phyloP scores from a whole-genome alignment of 306 rosid species.

The Betula pendula region DNA sequence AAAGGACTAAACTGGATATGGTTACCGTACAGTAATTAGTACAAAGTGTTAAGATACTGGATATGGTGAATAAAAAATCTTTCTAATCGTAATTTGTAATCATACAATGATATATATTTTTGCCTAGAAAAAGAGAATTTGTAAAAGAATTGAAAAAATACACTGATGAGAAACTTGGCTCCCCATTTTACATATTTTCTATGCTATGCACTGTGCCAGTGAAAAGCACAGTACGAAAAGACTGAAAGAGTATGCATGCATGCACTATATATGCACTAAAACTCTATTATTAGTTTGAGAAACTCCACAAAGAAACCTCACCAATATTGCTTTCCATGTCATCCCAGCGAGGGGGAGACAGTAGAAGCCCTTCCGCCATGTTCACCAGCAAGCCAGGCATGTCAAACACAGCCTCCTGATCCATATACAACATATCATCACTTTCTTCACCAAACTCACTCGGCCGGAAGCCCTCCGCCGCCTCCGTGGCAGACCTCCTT shows the following conservation, averaged over 20 bases:
- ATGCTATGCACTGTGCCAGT: too few species aligned
- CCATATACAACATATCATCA: constrained; percentile 17
- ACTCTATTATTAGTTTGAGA: neutral
- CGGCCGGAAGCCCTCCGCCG: constrained; percentile 47
- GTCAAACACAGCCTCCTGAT: constrained; percentile 34
- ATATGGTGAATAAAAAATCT: too few species aligned
- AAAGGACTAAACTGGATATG: too few species aligned
- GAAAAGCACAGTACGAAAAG: too few species aligned
- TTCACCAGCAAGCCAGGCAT: constrained; percentile 40
- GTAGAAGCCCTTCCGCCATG: constrained; percentile 61
- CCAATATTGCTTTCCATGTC: constrained; percentile 27
- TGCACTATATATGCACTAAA: too few species aligned
- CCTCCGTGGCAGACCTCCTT: constrained; percentile 53
- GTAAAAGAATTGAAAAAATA: too few species aligned
- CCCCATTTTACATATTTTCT: constrained; percentile 19
- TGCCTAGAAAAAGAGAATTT: too few species aligned
- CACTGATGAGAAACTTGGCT: neutral
- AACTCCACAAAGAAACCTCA: constrained; percentile 56
- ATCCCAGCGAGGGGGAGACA: constrained; percentile 43
- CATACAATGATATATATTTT: too few species aligned
- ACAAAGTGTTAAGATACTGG: too few species aligned
- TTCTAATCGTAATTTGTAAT: too few species aligned
- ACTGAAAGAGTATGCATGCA: too few species aligned
- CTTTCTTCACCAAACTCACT: constrained; percentile 20
- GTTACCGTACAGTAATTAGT: too few species aligned